Base-by-base conservation (phyloP, 2,329 filamentous ascomycete species). In the Scolecobasidium constrictum region DNA sequence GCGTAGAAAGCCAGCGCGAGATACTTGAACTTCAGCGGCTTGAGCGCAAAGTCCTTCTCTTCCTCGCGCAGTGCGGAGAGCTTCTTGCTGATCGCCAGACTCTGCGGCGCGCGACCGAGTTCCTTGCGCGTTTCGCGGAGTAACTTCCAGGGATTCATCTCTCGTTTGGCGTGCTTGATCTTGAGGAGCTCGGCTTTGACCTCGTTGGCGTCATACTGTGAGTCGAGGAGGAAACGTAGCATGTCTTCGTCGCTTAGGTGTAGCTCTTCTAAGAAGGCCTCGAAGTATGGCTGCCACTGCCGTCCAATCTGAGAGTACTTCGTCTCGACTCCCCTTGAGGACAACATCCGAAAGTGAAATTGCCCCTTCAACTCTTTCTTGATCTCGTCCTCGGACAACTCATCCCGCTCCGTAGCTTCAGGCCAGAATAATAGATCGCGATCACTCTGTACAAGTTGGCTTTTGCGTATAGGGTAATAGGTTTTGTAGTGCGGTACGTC, bases 221-320 rank as follows among this genome's bases (percentile, higher is more conserved):
- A 7, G n/a, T 18, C 13, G 12, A 41, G 15, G 7, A 43, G 17
- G 34, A 40, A 41, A 7, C 35, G 35, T 20, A 43, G 20, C 12
- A 43, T 26, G 19, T 43, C 35, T 16, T 41, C 7, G 6, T 11
- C 40, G 16, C 11, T 23, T 12, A 37, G 7, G 12, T 26, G 16
- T 5, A 43, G n/a, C 9, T 43, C 40, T n/a, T 18, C 17, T 9
- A 43, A 19, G 19, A 43, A 43, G 5, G 33, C 35, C 12, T 43
- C 40, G 6, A 18, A 36, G 17, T 41, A 41, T 38, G 20, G 21
- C 7, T 36, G n/a, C n/a, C 17, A 36, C 35, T 36, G 13, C 35
- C 35, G 7, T 9, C n/a, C 35, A n/a, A 15, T 36, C 35, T 36
- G n/a, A 7, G 16, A n/a, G 16, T 15, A 36, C 16, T 9, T 15